phyloP scores from a whole-genome alignment of 139 green algal genomes.

The Tetratostichococcus sp. region DNA sequence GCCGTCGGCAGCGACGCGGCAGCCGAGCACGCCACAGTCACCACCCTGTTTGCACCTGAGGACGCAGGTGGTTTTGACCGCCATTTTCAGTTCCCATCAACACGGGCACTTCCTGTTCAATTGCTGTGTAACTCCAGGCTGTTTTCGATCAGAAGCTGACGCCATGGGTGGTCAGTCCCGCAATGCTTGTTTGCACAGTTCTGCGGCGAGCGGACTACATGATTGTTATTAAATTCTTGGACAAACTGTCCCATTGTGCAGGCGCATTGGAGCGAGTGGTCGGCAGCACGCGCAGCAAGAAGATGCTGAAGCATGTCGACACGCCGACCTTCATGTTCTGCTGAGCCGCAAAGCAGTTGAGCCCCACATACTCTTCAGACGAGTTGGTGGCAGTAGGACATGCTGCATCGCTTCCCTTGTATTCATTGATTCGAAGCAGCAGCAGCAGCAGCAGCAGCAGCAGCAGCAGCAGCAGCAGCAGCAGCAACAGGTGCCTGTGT shows the following conservation, averaged over 20 bases:
- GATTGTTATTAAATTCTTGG: background rate
- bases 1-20: constrained; percentile 34
- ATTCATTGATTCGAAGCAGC: no score
- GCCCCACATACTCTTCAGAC: no score
- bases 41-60: constrained; percentile 39
- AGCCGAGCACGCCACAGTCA: constrained; percentile 41
- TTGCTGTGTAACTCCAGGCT: no score
- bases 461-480: no score
- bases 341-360: constrained; percentile 4
- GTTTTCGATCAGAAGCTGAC: no score
- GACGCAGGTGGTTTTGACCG: background rate
- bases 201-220: no score
- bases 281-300: constrained; percentile 45
- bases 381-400: no score
- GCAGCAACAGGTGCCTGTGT: no score
- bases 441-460: no score
- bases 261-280: constrained; percentile 74
- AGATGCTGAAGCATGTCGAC: constrained; percentile 56
- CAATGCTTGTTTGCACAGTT: background rate
- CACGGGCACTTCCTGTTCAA: no score
- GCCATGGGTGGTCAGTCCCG: no score
- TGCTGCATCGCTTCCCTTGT: no score
- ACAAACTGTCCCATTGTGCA: constrained; percentile 28
- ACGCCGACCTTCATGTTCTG: constrained; percentile 73
- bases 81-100: constrained; percentile 25